These are phyloP conservation scores for Psilocybe azurescens DNA, from an alignment of 768 basidiomycete species.

Conservation along the genomic window DNA sequence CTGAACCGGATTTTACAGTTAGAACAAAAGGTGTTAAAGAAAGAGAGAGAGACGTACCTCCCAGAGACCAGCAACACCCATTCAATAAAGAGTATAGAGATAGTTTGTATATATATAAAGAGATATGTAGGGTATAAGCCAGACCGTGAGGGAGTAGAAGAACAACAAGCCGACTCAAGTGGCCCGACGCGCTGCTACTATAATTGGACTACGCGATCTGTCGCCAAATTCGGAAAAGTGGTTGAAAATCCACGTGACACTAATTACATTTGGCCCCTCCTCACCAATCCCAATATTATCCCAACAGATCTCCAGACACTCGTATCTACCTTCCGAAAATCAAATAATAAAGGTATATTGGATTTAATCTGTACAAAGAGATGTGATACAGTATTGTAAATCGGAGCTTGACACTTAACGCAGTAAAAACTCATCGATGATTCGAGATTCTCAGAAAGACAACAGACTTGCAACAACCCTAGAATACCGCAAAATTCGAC, in stretches of 20 bases:
- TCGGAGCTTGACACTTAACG: too few species aligned
- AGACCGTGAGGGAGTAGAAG: neutral
- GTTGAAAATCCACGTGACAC: neutral
- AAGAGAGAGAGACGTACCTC: conserved; percentile 37
- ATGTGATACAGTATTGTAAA: too few species aligned
- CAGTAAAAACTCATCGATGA: too few species aligned
- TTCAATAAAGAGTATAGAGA: conserved; percentile 8
- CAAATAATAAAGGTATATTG: too few species aligned
- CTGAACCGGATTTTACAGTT: conserved; percentile 30
- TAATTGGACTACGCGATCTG: neutral
- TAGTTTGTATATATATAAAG: neutral
- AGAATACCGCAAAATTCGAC: too few species aligned
- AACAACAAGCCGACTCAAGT: neutral
- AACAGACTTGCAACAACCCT: neutral
- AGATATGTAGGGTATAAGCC: neutral
- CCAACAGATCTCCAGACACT: too few species aligned
- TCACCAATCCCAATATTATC: too few species aligned
- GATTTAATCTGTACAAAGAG: too few species aligned
- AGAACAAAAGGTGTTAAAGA: neutral
- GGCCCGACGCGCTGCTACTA: neutral
- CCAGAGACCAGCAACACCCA: conserved; percentile 48
- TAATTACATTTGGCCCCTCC: neutral
- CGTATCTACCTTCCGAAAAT: too few species aligned
- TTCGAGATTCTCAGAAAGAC: neutral
- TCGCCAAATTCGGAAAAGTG: neutral